Percentiles rank a stretch among this genome's conserved stretches.
These are phyloP conservation scores for Luffa aegyptiaca DNA, from an alignment of 306 rosid species.

Conservation along the genomic window DNA sequence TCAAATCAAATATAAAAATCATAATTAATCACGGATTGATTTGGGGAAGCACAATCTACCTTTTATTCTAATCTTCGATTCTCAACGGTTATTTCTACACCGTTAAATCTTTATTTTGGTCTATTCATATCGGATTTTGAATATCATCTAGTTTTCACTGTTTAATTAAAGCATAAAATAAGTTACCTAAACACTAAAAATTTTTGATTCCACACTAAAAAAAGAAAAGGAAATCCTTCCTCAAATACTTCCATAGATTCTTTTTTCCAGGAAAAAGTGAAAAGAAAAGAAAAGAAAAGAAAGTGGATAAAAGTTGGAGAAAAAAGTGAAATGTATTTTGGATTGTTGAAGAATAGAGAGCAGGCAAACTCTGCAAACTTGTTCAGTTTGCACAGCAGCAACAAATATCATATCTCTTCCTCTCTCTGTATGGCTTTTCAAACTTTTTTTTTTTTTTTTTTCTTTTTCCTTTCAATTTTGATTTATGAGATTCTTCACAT, in stretches of 20 bases:
- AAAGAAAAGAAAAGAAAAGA: background rate
- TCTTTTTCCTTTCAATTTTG: background rate
- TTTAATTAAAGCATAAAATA: background rate
- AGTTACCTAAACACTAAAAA: background rate
- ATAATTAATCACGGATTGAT: no score
- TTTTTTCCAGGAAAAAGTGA: background rate
- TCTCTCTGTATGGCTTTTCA: background rate
- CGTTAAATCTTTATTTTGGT: no score
- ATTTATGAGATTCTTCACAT: background rate
- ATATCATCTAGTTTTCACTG: no score
- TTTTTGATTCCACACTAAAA: background rate
- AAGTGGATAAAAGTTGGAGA: background rate
- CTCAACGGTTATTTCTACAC: no score
- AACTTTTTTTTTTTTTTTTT: background rate
- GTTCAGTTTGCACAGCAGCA: background rate
- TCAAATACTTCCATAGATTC: background rate
- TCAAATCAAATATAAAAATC: no score
- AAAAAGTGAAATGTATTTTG: conserved; percentile 3
- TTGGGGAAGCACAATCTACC: no score
- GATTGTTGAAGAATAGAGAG: background rate
- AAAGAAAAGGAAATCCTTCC: background rate
- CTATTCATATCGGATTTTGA: no score
- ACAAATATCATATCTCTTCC: background rate
- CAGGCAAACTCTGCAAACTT: background rate
- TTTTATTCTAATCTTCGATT: no score